phyloP scores from a whole-genome alignment of 495 filamentous ascomycete genomes.

The Neohortaea acidophila region DNA sequence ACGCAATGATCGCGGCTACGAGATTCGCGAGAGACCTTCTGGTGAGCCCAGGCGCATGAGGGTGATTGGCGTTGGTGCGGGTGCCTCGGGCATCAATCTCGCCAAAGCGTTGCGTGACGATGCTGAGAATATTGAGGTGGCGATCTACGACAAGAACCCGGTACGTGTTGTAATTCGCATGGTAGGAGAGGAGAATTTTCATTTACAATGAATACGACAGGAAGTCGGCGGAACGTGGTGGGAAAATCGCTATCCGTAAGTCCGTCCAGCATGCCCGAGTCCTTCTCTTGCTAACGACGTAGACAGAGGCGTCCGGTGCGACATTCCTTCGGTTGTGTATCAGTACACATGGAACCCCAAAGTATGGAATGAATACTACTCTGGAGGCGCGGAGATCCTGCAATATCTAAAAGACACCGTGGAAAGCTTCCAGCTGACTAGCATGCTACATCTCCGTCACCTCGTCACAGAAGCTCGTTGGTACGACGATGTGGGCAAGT shows the following conservation, averaged over 20 bases:
- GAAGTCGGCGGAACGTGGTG: background rate
- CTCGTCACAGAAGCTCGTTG: constrained; percentile 16
- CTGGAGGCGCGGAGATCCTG: constrained; percentile 24
- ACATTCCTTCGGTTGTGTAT: background rate
- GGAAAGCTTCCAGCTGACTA: constrained; percentile 8
- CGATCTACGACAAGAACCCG: constrained; percentile 23
- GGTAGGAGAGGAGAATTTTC: background rate
- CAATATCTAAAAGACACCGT: constrained; percentile 22
- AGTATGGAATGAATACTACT: constrained; percentile 25
- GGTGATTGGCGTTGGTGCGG: constrained; percentile 18
- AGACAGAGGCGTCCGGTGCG: background rate
- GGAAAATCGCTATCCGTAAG: background rate
- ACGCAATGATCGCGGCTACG: no score
- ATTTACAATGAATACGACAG: background rate
- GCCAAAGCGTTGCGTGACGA: background rate
- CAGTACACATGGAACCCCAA: constrained; percentile 18
- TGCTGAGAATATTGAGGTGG: constrained; percentile 17
- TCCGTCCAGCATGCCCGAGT: background rate
- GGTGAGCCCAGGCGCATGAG: no score
- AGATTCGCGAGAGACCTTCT: no score
- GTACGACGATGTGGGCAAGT: constrained; percentile 2
- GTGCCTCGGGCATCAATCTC: constrained; percentile 12
- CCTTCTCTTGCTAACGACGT: background rate
- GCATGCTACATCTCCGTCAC: constrained; percentile 22
- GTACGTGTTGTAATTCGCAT: background rate